These are phyloP conservation scores for Theobroma grandiflorum DNA, from an alignment of 441 rosid species.

Conservation along the genomic window DNA sequence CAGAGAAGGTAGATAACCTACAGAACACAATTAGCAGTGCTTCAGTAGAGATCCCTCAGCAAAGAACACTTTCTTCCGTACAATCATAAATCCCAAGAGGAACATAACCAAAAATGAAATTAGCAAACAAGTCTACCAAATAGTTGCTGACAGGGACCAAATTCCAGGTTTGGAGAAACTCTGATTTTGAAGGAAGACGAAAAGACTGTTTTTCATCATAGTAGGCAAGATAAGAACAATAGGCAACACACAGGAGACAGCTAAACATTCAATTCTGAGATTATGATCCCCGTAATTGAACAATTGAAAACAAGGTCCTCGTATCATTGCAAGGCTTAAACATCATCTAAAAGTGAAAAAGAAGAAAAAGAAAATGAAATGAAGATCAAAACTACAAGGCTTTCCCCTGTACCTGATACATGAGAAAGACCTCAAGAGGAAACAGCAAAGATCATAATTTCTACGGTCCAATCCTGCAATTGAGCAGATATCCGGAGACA, in stretches of 20 bases:
- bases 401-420: slow-evolving; percentile 40
- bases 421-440: slow-evolving; percentile 26
- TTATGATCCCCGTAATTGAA: not conserved
- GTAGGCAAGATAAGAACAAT: not conserved
- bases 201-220: not conserved
- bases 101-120: slow-evolving; percentile 10
- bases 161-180: slow-evolving; percentile 8
- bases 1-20: slow-evolving; percentile 14
- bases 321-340: not conserved
- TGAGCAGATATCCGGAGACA: slow-evolving; percentile 37
- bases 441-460: slow-evolving; percentile 28
- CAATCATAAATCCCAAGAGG: slow-evolving; percentile 3
- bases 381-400: not conserved
- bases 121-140: not conserved
- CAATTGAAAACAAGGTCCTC: not conserved
- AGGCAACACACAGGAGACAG: slow-evolving; percentile 4
- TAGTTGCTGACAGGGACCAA: slow-evolving; percentile 18
- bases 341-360: not conserved
- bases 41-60: not conserved
- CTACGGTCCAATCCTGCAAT: slow-evolving; percentile 37
- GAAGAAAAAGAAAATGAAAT: not conserved
- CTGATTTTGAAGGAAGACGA: not conserved
- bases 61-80: not conserved
- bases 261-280: not conserved
- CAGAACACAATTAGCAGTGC: not conserved